These are phyloP conservation scores for Mycena chlorophos DNA, from an alignment of 768 basidiomycete species.

Conservation along the genomic window DNA sequence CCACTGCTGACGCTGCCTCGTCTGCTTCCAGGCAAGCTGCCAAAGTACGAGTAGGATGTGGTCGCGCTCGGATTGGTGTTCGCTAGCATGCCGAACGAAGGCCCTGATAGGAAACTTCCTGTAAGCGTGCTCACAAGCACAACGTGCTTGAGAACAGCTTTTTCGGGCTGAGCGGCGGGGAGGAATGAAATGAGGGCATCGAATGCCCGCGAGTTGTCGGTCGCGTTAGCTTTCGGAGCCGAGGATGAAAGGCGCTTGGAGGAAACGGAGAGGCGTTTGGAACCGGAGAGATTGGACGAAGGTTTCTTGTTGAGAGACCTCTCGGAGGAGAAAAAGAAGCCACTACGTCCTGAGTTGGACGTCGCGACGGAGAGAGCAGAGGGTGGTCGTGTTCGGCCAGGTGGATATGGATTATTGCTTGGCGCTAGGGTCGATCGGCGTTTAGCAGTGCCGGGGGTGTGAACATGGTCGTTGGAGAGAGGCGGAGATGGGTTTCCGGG, in stretches of 20 bases:
- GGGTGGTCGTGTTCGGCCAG: neutral
- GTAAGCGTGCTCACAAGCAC: constrained; percentile 38
- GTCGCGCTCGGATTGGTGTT: neutral
- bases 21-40: neutral
- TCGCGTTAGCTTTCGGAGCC: neutral
- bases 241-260: constrained; percentile 2
- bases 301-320: neutral
- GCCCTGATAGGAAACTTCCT: constrained; percentile 9
- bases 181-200: constrained; percentile 48
- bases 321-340: neutral
- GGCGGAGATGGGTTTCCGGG: neutral
- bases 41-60: constrained; percentile 1
- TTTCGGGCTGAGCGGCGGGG: constrained; percentile 39
- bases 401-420: neutral
- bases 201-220: constrained; percentile 29
- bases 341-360: neutral
- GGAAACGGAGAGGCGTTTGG: neutral
- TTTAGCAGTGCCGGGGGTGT: neutral
- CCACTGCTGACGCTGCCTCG: constrained; percentile 1
- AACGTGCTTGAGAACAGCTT: constrained; percentile 43
- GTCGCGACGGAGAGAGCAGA: constrained; percentile 5
- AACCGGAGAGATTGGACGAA: neutral
- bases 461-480: constrained; percentile 3
- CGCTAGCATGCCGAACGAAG: neutral
- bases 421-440: neutral